Conservation (phyloP, 345 rosid genomes). For the Clarkia xantiana region DNA sequence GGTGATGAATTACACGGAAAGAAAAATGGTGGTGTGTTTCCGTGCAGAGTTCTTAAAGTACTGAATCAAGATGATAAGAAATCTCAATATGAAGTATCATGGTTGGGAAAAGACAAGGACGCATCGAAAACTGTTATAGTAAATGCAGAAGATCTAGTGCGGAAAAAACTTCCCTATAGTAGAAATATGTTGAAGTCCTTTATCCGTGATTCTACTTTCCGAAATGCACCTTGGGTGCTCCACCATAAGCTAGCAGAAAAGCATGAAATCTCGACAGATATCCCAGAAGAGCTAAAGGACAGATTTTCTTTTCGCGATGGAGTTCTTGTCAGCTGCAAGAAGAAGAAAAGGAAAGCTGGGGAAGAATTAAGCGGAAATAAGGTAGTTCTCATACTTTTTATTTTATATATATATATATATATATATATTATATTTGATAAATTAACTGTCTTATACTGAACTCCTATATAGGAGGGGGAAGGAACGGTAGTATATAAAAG, state of each 20-base stretch:
- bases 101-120: constrained; percentile 53
- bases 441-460: constrained; percentile 1
- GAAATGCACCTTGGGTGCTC: constrained; percentile 77
- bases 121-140: constrained; percentile 31
- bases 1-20: constrained; percentile 62
- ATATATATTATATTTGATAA: constrained; percentile 12
- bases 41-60: constrained; percentile 52
- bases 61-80: constrained; percentile 35
- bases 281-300: constrained; percentile 47
- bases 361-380: constrained; percentile 19
- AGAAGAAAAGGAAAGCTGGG: constrained; percentile 32
- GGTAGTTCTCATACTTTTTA: constrained; percentile 3
- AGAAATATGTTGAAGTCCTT: constrained; percentile 73
- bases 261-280: constrained; percentile 51
- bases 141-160: constrained; percentile 40
- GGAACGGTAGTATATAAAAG: constrained; percentile 36
- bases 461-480: constrained; percentile 32
- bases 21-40: constrained; percentile 33
- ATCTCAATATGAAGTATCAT: constrained; percentile 45
- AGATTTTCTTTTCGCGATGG: constrained; percentile 51
- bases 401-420: background rate
- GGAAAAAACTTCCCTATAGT: constrained; percentile 67
- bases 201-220: constrained; percentile 81
- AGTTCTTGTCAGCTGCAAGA: constrained; percentile 30
- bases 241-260: constrained; percentile 49